Evolutionary conservation across 2,329 filamentous ascomycete species (phyloP).

Genomic region (Elsinoe australis): DNA sequence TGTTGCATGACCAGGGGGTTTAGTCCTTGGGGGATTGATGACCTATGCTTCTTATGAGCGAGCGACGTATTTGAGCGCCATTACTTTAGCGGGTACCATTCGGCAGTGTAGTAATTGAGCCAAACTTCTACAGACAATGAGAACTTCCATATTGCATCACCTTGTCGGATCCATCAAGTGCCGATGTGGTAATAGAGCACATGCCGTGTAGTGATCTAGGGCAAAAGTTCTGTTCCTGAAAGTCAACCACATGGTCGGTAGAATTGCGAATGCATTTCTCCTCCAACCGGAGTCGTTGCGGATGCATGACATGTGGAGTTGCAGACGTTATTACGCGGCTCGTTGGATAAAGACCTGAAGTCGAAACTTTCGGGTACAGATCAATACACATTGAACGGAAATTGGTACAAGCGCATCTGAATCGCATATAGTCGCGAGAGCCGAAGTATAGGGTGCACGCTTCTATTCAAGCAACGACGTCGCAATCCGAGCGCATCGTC

Average conservation of each 20-base stretch:
- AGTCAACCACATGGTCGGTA: conserved; percentile 1
- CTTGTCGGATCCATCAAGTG: no score
- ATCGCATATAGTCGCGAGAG: neutral
- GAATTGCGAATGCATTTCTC: conserved; percentile 2
- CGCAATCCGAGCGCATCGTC: conserved; percentile 3
- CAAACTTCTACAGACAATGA: neutral
- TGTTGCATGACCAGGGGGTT: conserved; percentile 5
- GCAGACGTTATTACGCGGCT: neutral
- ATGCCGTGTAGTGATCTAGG: no score
- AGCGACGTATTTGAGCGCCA: conserved; percentile 1
- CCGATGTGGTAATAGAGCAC: no score
- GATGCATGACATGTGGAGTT: neutral
- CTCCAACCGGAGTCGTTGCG: neutral
- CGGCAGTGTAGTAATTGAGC: neutral
- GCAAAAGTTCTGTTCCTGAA: conserved; percentile 14
- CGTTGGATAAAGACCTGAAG: no score
- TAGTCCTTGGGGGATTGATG: conserved; percentile 10
- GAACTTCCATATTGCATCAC: no score
- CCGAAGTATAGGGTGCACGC: conserved; percentile 5
- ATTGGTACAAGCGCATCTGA: no score
- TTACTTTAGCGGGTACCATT: neutral
- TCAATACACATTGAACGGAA: no score
- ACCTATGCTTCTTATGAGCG: conserved; percentile 1
- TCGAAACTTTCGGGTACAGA: no score
- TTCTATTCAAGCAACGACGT: neutral